Base-by-base conservation (phyloP, 2,329 filamentous ascomycete genomes). In the Anthostomella pinea region DNA sequence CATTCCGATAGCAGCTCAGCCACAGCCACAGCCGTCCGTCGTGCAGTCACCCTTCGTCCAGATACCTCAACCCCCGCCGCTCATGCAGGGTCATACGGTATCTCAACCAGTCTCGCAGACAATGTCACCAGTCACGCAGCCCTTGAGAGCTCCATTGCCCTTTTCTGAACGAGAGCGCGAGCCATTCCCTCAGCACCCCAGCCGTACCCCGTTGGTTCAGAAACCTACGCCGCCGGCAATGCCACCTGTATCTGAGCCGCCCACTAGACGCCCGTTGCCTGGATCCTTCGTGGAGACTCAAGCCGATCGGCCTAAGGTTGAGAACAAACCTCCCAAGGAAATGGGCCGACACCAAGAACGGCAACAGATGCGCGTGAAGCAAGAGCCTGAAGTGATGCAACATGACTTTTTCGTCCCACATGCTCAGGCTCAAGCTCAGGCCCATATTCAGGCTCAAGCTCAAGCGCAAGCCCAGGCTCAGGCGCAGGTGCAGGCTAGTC, bases 301-400 rank as follows among this genome's bases (percentile, higher is more conserved):
- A 25, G 29, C 46, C 16, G 60, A 63, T 34, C 51, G 57, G 16
- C 58, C 53, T 23, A 60, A 54, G 41, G 40, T 49, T 20, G 60
- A 64, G 25, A 35, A 45, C 3, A 61, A 61, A 34, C 38, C 52
- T 17, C 24, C 51, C 8, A 62, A 62, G 43, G 59, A 64, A 23
- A 52, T 49, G 13, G 33, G 45, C 29, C 57, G 57, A 10, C 57
- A 56, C 25, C 49, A 51, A 33, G 54, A 58, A 22, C 53, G 56
- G n/a, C 50, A 43, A 30, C 54, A 52, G 8, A 42, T 61, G 33
- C 63, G 61, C 18, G 62, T 75, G 30, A 76, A 77, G 54, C 70
- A 75, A 45, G 74, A 77, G 46, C 66, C 66, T 3, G 73, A 76
- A 30, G 48, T 65, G 28, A 53, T 55, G n/a, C 64, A 66, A 23